Evolutionary conservation across 2,329 filamentous ascomycete genomes (phyloP), one percentile per base, ranked within the genome.

Genomic region (Lachnellula arida): DNA sequence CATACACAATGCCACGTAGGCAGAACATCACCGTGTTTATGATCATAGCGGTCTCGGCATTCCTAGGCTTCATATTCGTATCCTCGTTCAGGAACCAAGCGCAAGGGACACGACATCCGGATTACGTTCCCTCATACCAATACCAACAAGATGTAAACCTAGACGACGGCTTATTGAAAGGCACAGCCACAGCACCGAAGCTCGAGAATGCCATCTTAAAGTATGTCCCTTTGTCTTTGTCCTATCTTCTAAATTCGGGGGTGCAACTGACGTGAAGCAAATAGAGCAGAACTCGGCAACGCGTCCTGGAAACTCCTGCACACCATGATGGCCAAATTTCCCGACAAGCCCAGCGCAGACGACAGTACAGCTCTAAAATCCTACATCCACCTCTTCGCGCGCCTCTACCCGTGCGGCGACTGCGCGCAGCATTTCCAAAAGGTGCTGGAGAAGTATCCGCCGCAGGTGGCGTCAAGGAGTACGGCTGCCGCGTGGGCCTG

Each of bases 131-230:
- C 12, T 56, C 58, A 8, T 58, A 61, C 34, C 51, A 61, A 47
- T 60, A 62, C 8, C 58, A 53, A 23, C 44, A 57, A 35, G 55
- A 54, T 8, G 25, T 58, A 17, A 51, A 69, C 32, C 63, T 82
- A 28, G 73, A 81, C 1, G 71, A 74, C 25, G 72, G 72, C 44
- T 72, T 87, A 17, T 75, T 91, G 22, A 77, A 79, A 17, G 88
- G 88, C 54, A 83, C 83, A 54, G 86, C 85, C 3, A 93, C 91
- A 66, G 89, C 89, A 50, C 86, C 88, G 1, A 91, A 90, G 73
- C 76, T 94, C 52, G 89, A 89, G 68, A 94, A 94, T 73, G 88
- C 87, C 58, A 94, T 89, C 6, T 76, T 84, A 53, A 94, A 93
- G 85, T 87, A 76, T 49, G 78, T 12, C 67, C 37, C 32, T 37